These are phyloP conservation scores for Gossypium sturtianum DNA, from an alignment of 345 rosid species.

Conservation along the genomic window DNA sequence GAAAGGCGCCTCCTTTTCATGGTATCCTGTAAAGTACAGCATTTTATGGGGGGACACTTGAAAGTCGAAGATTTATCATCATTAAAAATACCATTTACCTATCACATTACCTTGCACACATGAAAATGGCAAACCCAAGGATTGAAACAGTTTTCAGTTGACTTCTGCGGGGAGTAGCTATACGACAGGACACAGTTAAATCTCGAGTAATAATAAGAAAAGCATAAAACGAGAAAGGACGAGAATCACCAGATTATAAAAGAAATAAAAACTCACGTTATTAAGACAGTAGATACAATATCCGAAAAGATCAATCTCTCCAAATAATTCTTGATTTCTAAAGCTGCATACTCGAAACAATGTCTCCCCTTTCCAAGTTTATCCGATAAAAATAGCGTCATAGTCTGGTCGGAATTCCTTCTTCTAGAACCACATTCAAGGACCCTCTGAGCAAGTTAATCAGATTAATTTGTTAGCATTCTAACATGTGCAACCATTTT, in stretches of 20 bases:
- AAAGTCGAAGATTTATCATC: not conserved
- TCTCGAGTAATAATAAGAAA: not conserved
- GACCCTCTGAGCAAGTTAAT: constrained; percentile 49
- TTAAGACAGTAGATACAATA: constrained; percentile 54
- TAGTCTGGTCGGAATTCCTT: constrained; percentile 42
- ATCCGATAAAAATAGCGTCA: constrained; percentile 67
- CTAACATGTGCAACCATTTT: not conserved
- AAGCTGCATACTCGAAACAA: constrained; percentile 77
- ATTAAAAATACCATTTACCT: not conserved
- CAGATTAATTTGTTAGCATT: constrained; percentile 17
- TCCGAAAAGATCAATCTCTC: constrained; percentile 63
- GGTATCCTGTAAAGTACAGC: constrained; percentile 42
- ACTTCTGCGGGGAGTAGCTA: constrained; percentile 50
- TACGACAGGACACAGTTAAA: constrained; percentile 22
- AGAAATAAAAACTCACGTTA: constrained; percentile 46
- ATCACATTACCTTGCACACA: constrained; percentile 50
- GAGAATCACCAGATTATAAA: not conserved
- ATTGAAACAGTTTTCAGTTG: constrained; percentile 28
- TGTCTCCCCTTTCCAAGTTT: constrained; percentile 60
- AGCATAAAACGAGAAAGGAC: not conserved
- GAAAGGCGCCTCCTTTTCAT: constrained; percentile 45
- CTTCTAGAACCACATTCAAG: constrained; percentile 76
- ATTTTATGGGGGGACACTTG: not conserved
- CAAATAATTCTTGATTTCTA: constrained; percentile 68
- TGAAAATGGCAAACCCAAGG: constrained; percentile 93